Evolutionary conservation across 352 stramenopile species (phyloP), one percentile per base, ranked within the genome.

Genomic region (Phytopythium delawarense): DNA sequence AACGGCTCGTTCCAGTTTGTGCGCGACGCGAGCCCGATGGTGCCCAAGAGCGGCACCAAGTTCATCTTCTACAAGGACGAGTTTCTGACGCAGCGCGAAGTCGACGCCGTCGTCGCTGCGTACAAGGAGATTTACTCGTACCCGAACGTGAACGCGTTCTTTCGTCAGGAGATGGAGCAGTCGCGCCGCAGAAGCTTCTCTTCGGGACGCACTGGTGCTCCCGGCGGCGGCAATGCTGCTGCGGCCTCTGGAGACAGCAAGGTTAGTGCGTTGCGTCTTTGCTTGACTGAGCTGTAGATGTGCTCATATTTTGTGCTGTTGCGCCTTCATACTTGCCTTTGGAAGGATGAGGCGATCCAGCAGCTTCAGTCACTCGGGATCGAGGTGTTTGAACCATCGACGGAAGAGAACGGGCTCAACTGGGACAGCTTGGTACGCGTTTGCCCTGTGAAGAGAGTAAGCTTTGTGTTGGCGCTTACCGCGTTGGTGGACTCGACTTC

Each of bases 61-160:
- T 96, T 96, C 57, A 78, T 96, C 28, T 91, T 94, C 35, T 96
- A 91, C 68, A 96, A 93, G 62, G 87, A 96, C 55, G 81, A 93
- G n/a, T 85, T 70, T 28, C 51, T 96, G 16, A 90, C 81, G 20
- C 64, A 79, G 55, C 61, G 54, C 28, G 87, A 96, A 62, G 75
- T 94, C 30, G 72, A 90, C 46, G 87, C 87, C 13, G 69, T 96
- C 53, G 83, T 93, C n/a, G 72, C 66, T 20, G 87, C 87, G 16
- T 96, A 96, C 78, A 91, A 92, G 55, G 85, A 91, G 35, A 79
- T 94, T 42, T 94, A 90, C 54, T 91, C 85, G 62, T 84, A 79
- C 58, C 76, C 81, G 21, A 88, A 92, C 54, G 76, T 93, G 42
- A 77, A 90, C 55, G 80, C 78, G 21, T 93, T 90, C 52, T 87